Base-by-base conservation (phyloP, 2,329 filamentous ascomycete species). In the Aspergillus texensis region DNA sequence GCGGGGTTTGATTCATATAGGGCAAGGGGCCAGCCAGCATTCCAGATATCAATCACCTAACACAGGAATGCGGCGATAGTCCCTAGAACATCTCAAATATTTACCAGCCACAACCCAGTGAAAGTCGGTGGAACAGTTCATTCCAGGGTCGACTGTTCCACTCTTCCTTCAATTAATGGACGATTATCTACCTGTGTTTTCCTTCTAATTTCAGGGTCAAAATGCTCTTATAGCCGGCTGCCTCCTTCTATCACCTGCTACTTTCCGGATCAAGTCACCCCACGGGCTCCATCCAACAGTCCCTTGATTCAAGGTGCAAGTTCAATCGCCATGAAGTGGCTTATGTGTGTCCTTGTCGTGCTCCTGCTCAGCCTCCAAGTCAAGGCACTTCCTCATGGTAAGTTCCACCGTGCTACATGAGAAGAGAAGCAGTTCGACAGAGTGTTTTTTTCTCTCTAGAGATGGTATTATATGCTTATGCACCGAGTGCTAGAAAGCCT, bases 301-400 rank as follows among this genome's bases (percentile, higher is more conserved):
- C 16, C 16, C 46, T 50, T 50, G 8, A 19, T 50, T 16, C 16
- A 50, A 28, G 11, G 26, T 30, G 24, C 8, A 21, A 32, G 8
- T 30, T 19, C 16, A 11, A 57, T 45, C 54, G 39, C 46, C 61
- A 72, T 67, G 69, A 68, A 62, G 61, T 65, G 63, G 46, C 34
- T 67, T 63, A 36, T 64, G 59, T 60, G 58, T 67, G 60, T 67
- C 50, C 60, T 70, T 65, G 67, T 71, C 60, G 67, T 67, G 61
- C 58, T 67, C 61, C 62, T 67, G 41, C 61, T 68, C 46, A 63
- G 62, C 61, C 62, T 46, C 62, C 61, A 67, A 43, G 68, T 64
- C 62, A 59, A 61, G 50, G 71, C 69, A 3, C 69, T 73, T 58
- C 62, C 66, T 34, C 63, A 70, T 58, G 70, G 74, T 77, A 66